Base-by-base conservation (phyloP, 257 asterid species). In the Echium plantagineum region DNA sequence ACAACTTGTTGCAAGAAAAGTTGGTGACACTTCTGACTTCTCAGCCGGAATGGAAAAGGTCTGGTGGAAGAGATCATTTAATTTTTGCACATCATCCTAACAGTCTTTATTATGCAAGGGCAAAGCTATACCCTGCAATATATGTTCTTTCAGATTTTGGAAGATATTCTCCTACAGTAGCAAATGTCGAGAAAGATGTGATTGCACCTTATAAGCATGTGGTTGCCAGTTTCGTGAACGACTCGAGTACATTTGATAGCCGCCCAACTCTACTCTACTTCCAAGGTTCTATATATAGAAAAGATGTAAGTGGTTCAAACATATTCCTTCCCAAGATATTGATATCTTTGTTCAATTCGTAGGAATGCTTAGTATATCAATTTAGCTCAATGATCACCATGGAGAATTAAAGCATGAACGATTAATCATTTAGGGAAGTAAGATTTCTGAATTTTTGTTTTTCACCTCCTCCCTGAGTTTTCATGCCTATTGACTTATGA, bases 11-110 rank as follows among this genome's bases (percentile, higher is more conserved):
- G 30, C 98, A 91, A 74, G 81, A 78, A 63, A 85, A 85, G 69
- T 77, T 91, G 76, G 98, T 88, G 48, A 65, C 55, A 2, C 82
- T 74, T 72, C 75, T 91, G 81, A 71, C 57, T 15, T 74, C 71
- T 66, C 93, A 72, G 70, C 72, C 75, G 63, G 94, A 83, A 59
- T 91, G 98, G 98, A 81, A 82, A 75, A 88, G 78, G 71, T 78
- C 94, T 0, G 80, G 82, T 17, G 98, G 98, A 5, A 81, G 68
- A 53, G 90, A 91, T 74, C 98, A 91, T 62, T 63, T 91, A 47
- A 72, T 91, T n/a, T 65, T 91, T 47, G 96, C 96, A 18, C 98
- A 91, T 68, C 98, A 91, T 70, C 98, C 96, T 0, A 91, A 91
- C 74, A 91, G 98, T 62, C 85, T 91, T 48, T 69, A 78, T 65